phyloP scores from a whole-genome alignment of 2,329 filamentous ascomycete genomes.

The Pezicula neosporulosa region DNA sequence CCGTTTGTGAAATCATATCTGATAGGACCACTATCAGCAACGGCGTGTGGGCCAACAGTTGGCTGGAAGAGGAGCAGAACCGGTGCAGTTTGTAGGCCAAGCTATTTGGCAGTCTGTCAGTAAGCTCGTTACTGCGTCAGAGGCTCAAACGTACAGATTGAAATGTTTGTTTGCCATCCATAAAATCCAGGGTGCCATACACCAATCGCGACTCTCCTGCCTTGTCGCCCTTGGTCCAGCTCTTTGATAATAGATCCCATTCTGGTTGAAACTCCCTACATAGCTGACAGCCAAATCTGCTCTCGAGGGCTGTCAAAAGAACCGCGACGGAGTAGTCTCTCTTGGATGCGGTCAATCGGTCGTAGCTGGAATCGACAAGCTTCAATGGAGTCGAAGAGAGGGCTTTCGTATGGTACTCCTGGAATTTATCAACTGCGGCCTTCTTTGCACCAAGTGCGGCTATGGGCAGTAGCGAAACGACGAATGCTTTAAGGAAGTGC shows the following conservation, averaged over 20 bases:
- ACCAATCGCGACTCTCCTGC: slow-evolving; percentile 67
- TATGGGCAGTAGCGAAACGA: slow-evolving; percentile 59
- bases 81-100: slow-evolving; percentile 90
- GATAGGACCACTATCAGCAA: slow-evolving; percentile 61
- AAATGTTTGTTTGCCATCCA: slow-evolving; percentile 79
- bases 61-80: slow-evolving; percentile 86
- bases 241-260: slow-evolving; percentile 82
- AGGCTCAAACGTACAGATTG: slow-evolving; percentile 62
- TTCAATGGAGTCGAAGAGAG: slow-evolving; percentile 66
- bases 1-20: slow-evolving; percentile 83
- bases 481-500: slow-evolving; percentile 62
- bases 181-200: slow-evolving; percentile 85
- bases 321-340: slow-evolving; percentile 82
- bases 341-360: slow-evolving; percentile 69
- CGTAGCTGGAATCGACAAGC: slow-evolving; percentile 74
- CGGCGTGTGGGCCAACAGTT: slow-evolving; percentile 77
- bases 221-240: slow-evolving; percentile 85
- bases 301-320: slow-evolving; percentile 81
- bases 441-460: slow-evolving; percentile 63
- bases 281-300: slow-evolving; percentile 78
- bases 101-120: slow-evolving; percentile 43
- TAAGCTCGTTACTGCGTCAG: background rate
- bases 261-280: slow-evolving; percentile 93
- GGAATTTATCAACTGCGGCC: slow-evolving; percentile 62
- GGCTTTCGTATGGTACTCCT: slow-evolving; percentile 66